Evolutionary conservation across 805 yeast species (phyloP), one percentile per base, ranked within the genome.

Genomic region (Teunomyces atbi): DNA sequence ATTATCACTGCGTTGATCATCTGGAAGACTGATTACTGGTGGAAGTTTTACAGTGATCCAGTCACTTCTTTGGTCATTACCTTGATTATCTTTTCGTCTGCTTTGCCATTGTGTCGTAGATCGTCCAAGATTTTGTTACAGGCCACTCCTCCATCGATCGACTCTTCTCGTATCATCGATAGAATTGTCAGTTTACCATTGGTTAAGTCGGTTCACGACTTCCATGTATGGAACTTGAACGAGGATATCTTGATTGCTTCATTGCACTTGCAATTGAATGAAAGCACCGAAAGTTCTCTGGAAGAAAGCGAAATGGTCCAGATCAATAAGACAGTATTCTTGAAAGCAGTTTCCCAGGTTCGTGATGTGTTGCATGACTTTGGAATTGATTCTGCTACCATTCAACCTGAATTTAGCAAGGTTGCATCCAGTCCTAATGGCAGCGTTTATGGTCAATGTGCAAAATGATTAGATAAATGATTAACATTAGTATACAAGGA

Each of bases 191-290:
- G 78, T 13, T 73, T 94, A 15, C 78, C 81, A 1, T 87, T 91
- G 20, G 92, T 92, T 43, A 76, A 79, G 47, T 86, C 95, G 1
- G 84, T 94, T 27, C 99, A 92, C 65, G 99, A 92, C 67, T 84
- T 92, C 75, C 99, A 92, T 66, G 84, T 92, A 48, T 92, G 99
- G 99, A 92, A 90, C 62, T 77, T 92, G 55, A 88, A 91, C 42
- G 99, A 92, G 68, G 85, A 83, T 50, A 78, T 87, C 45, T 77
- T 83, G 54, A 88, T 92, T 61, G 97, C 97, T 1, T 85, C 96
- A 1, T 75, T 94, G 49, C 99, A 92, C 64, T 86, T 90, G 34
- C 88, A 89, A 58, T 76, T 94, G 36, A 42, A 36, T 13, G 38
- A 26, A 29, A 29, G 13, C 7, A 16, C 39, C 3, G 38, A 30